These are phyloP conservation scores for Mycotypha africana DNA, from an alignment of 371 early-diverging fungal genomes.

Conservation along the genomic window DNA sequence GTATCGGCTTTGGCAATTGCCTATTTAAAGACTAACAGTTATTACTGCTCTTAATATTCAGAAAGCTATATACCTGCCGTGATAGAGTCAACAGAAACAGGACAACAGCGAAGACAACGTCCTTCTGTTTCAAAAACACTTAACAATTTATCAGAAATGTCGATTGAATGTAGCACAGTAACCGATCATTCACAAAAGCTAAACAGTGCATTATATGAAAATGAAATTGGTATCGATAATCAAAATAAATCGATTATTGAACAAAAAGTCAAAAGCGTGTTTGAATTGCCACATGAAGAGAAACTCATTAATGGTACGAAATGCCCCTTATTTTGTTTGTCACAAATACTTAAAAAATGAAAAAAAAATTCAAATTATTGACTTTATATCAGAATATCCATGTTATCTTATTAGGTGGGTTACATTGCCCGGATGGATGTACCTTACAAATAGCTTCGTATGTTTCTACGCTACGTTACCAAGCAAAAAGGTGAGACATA, in stretches of 20 bases:
- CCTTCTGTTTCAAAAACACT: too few species aligned
- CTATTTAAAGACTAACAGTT: too few species aligned
- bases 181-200: neutral
- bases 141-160: conserved; percentile 25
- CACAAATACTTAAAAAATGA: too few species aligned
- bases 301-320: conserved; percentile 10
- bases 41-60: too few species aligned
- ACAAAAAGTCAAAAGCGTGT: conserved; percentile 9
- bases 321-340: neutral
- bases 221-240: neutral
- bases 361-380: too few species aligned
- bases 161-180: conserved; percentile 20
- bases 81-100: too few species aligned
- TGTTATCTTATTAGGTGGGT: conserved; percentile 68
- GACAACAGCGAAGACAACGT: too few species aligned
- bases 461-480: conserved; percentile 73
- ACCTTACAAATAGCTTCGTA: conserved; percentile 54
- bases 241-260: conserved; percentile 3
- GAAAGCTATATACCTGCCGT: too few species aligned
- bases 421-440: conserved; percentile 67
- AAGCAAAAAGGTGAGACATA: conserved; percentile 26
- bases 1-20: too few species aligned
- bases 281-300: conserved; percentile 14
- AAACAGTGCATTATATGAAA: neutral
- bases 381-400: conserved; percentile 51